Base-by-base conservation (phyloP, 495 filamentous ascomycete species). In the Penicillium riverlandense region DNA sequence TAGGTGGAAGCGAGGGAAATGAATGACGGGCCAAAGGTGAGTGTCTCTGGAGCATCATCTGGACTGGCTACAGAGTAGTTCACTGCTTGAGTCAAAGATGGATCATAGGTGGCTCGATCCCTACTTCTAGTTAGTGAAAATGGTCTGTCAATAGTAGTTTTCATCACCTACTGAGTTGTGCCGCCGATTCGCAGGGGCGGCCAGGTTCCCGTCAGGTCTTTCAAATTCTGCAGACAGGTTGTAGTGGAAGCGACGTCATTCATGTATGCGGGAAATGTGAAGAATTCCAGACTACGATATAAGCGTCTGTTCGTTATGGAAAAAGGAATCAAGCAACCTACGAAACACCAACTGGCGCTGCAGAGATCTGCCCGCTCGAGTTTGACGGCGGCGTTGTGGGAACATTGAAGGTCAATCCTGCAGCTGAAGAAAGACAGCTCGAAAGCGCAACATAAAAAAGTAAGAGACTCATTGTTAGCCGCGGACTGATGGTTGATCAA, bases 161-260 rank as follows among this genome's bases (percentile, higher is more conserved):
- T 16, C 15, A 16, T 16, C 15, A 35, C 62, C 27, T 29, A 65
- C 62, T 78, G 73, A 11, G 78, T 83, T 0, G 77, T 83, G 7
- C 78, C 78, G 7, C 78, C 79, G 40, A 81, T 78, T 29, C 79
- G 64, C 40, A 80, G 67, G 1, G 76, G 79, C 8, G 77, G 77
- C 72, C 71, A 78, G 8, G 65, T 62, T 1, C 76, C 78, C 0
- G 70, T 75, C 32, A 80, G 41, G 11, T 71, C 66, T 44, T 70
- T 69, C 56, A 79, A 66, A 50, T 79, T 79, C 13, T 69, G 55
- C 5, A 81, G 59, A 48, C 79, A 82, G 49, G 74, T 69, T 1
- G 56, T 68, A 1, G 77, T 83, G 4, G 70, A 62, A 1, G 62
- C 69, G 8, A 80, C 74, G 41, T 77, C 72, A 32, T 62, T 68